Base-by-base conservation (phyloP, 805 yeast genomes). In the Lachancea cidri region DNA sequence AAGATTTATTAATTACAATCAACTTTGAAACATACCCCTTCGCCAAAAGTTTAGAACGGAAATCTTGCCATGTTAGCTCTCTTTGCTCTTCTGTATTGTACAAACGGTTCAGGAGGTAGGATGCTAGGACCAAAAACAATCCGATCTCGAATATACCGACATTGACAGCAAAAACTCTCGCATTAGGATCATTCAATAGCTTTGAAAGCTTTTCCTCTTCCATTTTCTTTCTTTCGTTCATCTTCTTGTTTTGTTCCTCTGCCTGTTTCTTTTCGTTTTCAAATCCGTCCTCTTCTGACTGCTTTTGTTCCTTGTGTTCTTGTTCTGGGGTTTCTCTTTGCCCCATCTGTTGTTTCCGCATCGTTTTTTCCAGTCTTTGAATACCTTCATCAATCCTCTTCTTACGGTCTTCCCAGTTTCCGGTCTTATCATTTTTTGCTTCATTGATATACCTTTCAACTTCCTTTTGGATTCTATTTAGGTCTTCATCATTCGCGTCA, bases 11-110 rank as follows among this genome's bases (percentile, higher is more conserved):
- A 22, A 86, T 79, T 5, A 93, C 89, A 15, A 79, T 64, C 39
- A 93, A 69, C 48, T 75, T 77, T 35, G 79, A 72, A 11, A 93
- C 99, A 33, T 78, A 71, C 4, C 88, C 88, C 53, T 80, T 84
- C 47, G 83, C 85, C 45, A 93, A 70, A 54, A 81, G 81, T 35
- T 80, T 72, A 4, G 81, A 70, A 32, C 86, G 75, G 67, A 93
- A 91, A 57, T 91, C 95, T 67, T 93, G 98, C 83, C 88, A 93
- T 2, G 96, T 80, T 44, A 91, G 71, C 55, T 86, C 88, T 41
- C 65, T 63, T 4, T 60, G 53, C n/a, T 61, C 60, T 27, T 58
- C 67, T 16, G 55, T 44, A 6, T 54, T 52, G 17, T 63, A 52
- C 15, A 64, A 52, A 30, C 59, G 46, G 37, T 59, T 60, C 29